Base-by-base conservation (phyloP, 192 early-diverging fungal species). In the Backusella liffmaniae region DNA sequence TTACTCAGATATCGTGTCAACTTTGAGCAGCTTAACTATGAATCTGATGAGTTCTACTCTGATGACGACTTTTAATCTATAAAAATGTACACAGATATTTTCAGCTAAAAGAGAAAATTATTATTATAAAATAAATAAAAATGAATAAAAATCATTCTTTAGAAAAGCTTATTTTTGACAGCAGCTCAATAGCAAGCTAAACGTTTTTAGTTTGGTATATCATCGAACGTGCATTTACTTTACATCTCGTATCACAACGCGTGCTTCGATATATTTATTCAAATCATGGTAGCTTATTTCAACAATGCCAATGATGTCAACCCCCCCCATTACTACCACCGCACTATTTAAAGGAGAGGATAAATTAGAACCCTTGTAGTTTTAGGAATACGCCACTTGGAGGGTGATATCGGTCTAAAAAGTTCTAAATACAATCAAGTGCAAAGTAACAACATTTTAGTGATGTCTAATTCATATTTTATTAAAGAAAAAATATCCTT, bases 1-100 rank as follows among this genome's bases (percentile, higher is more conserved):
- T 41, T 79, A 36, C 67, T 79, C n/a, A 72, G 98, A 81, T 99
- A 98, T 90, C 96, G 99, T 90, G 91, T 97, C 69, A 90, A 93
- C 79, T 88, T 95, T 72, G 82, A 90, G 18, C 86, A 90, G 80
- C 84, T 93, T 41, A 88, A 75, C 46, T 88, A 86, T 41, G 89
- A 91, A 70, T 90, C 87, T 65, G 86, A 90, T 29, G 87, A 90
- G 34, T 89, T 92, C 83, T 93, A 81, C 75, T 88, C 86, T 69
- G 86, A 80, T 77, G 77, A 79, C 15, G 77, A 79, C 34, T 62
- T 12, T 62, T 62, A 62, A 62, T 9, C 23, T 62, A 62, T 62
- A 44, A 44, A 53, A 62, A 62, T 75, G 66, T 44, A 75, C 65
- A 39, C 66, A 75, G 39, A 46, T 16, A 44, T 16, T 13, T 10